phyloP scores from a whole-genome alignment of 2,329 filamentous ascomycete genomes.

The Fusarium palustre region DNA sequence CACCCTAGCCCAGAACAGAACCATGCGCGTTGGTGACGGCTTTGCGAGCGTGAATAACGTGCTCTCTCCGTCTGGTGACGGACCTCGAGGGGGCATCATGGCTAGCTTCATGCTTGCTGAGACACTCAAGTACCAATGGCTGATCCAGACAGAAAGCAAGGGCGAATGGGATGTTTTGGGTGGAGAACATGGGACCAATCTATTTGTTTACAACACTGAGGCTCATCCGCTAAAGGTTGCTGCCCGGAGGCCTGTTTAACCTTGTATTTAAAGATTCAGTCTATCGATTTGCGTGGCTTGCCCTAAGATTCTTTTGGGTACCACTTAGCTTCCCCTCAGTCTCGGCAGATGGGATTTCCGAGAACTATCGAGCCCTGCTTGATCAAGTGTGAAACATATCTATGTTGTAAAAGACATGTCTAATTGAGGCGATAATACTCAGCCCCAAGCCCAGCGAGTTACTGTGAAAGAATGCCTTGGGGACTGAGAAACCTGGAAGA shows the following conservation, averaged over 20 bases:
- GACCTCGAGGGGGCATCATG: constrained; percentile 68
- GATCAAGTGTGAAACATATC: not conserved
- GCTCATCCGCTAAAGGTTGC: constrained; percentile 59
- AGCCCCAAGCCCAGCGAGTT: too few relatives aligned
- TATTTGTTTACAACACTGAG: constrained; percentile 66
- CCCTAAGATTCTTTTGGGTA: not conserved
- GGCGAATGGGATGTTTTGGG: constrained; percentile 20
- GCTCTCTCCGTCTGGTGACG: constrained; percentile 73
- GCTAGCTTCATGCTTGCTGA: constrained; percentile 85
- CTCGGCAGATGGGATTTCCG: not conserved
- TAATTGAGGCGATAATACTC: not conserved
- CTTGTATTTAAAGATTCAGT: constrained; percentile 23
- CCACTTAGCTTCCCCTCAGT: not conserved
- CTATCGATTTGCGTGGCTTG: not conserved
- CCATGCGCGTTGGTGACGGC: not conserved
- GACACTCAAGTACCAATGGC: constrained; percentile 76
- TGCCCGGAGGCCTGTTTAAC: constrained; percentile 19
- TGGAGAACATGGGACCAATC: constrained; percentile 56
- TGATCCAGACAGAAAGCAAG: constrained; percentile 67
- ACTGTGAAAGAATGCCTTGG: not conserved
- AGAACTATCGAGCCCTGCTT: not conserved
- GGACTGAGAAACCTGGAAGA: not conserved
- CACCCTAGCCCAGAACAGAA: constrained; percentile 5
- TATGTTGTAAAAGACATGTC: not conserved
- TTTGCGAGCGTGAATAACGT: constrained; percentile 57